Base-by-base conservation (phyloP, 2,329 filamentous ascomycete genomes). In the Fusarium tuaranense region DNA sequence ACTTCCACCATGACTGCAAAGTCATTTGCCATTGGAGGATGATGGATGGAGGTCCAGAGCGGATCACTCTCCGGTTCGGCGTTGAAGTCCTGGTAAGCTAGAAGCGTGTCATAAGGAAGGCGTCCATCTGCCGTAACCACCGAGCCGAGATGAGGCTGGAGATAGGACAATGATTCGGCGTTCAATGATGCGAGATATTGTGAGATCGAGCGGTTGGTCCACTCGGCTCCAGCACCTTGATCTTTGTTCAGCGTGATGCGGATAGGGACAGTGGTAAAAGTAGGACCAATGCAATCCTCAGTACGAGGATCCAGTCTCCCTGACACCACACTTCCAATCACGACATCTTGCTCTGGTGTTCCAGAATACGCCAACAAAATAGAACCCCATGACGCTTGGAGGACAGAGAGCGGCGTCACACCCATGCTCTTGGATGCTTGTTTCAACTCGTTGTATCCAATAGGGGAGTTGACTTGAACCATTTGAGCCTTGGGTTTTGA, bases 21-120 rank as follows among this genome's bases (percentile, higher is more conserved):
- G 27, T 64, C 62, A 44, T 64, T 64, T 7, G 14, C 48, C 62
- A 64, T 64, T 16, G 62, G 48, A n/a, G 48, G 62, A 44, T 64
- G 62, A 6, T 57, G 48, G 12, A 64, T 34, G 2, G 36, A 57
- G 10, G 48, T 36, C 62, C 62, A 64, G 34, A 64, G 34, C 9
- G 25, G n/a, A 30, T 57, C 48, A 64, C 48, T 10, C 13, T 20
- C n/a, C 20, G 36, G n/a, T 25, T 9, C 27, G 22, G 14, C 25
- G n/a, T 64, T 64, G 48, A 64, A 64, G 36, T 64, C 62, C 36
- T 64, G 62, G 62, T 64, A 64, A 44, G 62, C 48, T 5, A 64
- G 25, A 36, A 64, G 62, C 34, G 62, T 64, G n/a, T 64, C 62
- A 36, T 64, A 64, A 36, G 48, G 62, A 25, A 64, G 62, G 5